Conservation (phyloP, 768 basidiomycete genomes). For the Tephrocybe sp. region DNA sequence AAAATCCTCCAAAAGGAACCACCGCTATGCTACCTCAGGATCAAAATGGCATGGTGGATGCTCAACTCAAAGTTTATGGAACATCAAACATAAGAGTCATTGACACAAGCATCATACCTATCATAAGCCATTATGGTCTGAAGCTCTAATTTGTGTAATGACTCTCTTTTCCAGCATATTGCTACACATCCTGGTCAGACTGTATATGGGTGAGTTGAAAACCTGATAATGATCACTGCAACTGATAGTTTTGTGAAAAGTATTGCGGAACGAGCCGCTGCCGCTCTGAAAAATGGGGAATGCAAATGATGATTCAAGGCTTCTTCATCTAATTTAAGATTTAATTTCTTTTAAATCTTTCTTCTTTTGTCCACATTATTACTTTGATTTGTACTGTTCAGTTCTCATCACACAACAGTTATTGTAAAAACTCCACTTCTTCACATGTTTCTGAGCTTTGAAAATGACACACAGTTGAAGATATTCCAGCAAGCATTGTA, state of each 20-base stretch:
- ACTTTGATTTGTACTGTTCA: too few species aligned
- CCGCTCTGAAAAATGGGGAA: not conserved
- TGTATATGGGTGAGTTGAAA: not conserved
- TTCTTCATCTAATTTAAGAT: too few species aligned
- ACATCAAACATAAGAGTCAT: constrained; percentile 1
- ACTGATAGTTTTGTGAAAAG: not conserved
- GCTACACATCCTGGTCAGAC: not conserved
- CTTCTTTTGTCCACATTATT: too few species aligned
- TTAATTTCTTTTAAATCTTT: too few species aligned
- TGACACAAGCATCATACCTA: not conserved
- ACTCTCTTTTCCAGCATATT: too few species aligned
- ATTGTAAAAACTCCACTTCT: too few species aligned
- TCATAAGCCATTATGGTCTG: not conserved
- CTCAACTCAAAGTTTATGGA: not conserved
- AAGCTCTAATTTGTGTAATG: too few species aligned
- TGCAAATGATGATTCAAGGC: not conserved
- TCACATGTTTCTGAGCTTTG: too few species aligned
- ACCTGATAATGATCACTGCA: not conserved
- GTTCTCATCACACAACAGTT: too few species aligned
- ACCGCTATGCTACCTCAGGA: constrained; percentile 3
- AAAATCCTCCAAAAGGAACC: not conserved
- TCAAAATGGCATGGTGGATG: not conserved
- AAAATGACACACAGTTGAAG: too few species aligned
- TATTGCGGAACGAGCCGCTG: not conserved
- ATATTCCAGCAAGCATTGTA: too few species aligned